phyloP scores from a whole-genome alignment of 306 rosid species.

The Geum urbanum region DNA sequence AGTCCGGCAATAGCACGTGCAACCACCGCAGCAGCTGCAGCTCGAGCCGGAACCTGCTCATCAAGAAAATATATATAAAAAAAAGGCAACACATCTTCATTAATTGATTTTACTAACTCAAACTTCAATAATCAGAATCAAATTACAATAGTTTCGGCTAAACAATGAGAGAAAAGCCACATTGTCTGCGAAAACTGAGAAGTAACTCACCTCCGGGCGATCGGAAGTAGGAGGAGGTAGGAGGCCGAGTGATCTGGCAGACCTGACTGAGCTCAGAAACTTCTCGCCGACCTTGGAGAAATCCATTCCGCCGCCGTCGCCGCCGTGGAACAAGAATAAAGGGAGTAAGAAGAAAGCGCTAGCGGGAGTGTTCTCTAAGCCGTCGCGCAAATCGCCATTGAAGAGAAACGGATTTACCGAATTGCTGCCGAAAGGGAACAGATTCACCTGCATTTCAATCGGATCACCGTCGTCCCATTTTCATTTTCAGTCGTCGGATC shows the following conservation, averaged over 20 bases:
- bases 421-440: slow-evolving; percentile 70
- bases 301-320: slow-evolving; percentile 82
- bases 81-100: slow-evolving; percentile 26
- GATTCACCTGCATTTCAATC: slow-evolving; percentile 95
- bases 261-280: slow-evolving; percentile 92
- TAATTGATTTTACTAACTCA: too few relatives aligned
- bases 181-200: neutral
- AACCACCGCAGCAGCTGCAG: slow-evolving; percentile 95
- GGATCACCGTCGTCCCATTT: slow-evolving; percentile 33
- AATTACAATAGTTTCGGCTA: too few relatives aligned
- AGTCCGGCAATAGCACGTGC: slow-evolving; percentile 97
- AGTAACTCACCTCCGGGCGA: slow-evolving; percentile 80
- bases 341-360: slow-evolving; percentile 82
- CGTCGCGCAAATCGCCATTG: slow-evolving; percentile 83
- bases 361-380: slow-evolving; percentile 63
- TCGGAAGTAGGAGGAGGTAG: slow-evolving; percentile 84
- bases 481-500: slow-evolving; percentile 18
- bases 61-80: slow-evolving; percentile 14
- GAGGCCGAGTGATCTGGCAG: slow-evolving; percentile 91
- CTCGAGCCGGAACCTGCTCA: slow-evolving; percentile 91
- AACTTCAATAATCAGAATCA: too few relatives aligned
- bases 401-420: slow-evolving; percentile 72
- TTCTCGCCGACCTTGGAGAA: slow-evolving; percentile 91
- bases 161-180: slow-evolving; percentile 11
- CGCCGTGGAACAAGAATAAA: slow-evolving; percentile 80